phyloP scores from a whole-genome alignment of 345 rosid genomes.

The Microcos paniculata region DNA sequence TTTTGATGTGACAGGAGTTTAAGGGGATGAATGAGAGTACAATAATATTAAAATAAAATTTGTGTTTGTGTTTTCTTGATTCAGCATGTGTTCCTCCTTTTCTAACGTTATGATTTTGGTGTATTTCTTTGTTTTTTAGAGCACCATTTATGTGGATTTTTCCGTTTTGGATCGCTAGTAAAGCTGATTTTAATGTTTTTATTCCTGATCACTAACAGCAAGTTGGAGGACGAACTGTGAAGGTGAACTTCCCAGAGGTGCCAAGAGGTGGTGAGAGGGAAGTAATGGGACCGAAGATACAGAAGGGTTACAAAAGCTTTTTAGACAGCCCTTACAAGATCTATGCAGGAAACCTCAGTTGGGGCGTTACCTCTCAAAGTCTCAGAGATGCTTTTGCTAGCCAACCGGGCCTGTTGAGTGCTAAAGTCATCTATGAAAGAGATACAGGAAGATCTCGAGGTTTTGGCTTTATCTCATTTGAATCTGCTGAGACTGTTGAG shows the following conservation, averaged over 20 bases:
- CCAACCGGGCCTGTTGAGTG: slow-evolving; percentile 78
- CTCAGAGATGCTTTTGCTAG: slow-evolving; percentile 67
- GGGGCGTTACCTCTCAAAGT: slow-evolving; percentile 73
- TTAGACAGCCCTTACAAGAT: slow-evolving; percentile 82
- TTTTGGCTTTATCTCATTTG: slow-evolving; percentile 81
- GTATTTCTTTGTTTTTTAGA: neutral
- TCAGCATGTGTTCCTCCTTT: neutral
- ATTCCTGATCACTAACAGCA: slow-evolving; percentile 40
- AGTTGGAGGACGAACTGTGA: slow-evolving; percentile 80
- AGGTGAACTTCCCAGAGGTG: slow-evolving; percentile 93
- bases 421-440: slow-evolving; percentile 76
- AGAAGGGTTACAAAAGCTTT: slow-evolving; percentile 50
- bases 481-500: slow-evolving; percentile 59
- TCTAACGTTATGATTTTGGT: neutral
- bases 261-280: slow-evolving; percentile 92
- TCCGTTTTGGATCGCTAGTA: neutral
- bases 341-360: slow-evolving; percentile 89
- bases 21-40: neutral
- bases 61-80: neutral
- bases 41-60: neutral
- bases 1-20: no score
- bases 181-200: neutral
- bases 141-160: neutral
- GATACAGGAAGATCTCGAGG: slow-evolving; percentile 79
- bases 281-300: slow-evolving; percentile 58